phyloP scores from a whole-genome alignment of 371 early-diverging fungal species.

The Mortierella sp. region DNA sequence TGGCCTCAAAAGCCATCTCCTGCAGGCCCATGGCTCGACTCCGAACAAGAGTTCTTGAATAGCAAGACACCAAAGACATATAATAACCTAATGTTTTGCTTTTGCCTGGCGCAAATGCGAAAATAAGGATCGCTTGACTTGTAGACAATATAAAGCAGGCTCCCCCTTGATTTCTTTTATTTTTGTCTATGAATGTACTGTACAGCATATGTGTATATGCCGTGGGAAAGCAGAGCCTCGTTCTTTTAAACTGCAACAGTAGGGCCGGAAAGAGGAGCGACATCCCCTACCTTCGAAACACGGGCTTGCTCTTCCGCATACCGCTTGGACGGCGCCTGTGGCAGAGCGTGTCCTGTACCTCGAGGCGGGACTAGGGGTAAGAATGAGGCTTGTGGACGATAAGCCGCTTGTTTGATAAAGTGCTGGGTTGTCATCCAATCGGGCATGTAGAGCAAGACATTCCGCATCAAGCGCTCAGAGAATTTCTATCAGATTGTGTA shows the following conservation, averaged over 20 bases:
- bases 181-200: too few species aligned
- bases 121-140: too few species aligned
- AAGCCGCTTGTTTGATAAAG: conserved; percentile 10
- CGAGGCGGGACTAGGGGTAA: conserved; percentile 8
- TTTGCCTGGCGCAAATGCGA: too few species aligned
- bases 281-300: too few species aligned
- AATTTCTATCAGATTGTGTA: conserved; percentile 6
- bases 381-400: conserved; percentile 19
- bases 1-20: conserved; percentile 45
- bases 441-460: conserved; percentile 16
- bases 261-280: too few species aligned
- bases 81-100: too few species aligned
- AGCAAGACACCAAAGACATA: too few species aligned
- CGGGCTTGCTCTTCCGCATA: background rate
- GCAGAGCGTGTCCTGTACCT: conserved; percentile 8
- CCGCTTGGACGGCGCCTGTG: conserved; percentile 8
- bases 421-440: conserved; percentile 1
- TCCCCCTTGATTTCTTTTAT: too few species aligned
- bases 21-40: conserved; percentile 49
- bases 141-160: too few species aligned
- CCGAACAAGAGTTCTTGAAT: conserved; percentile 14
- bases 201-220: too few species aligned
- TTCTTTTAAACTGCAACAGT: too few species aligned
- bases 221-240: too few species aligned
- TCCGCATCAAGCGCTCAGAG: conserved; percentile 10